Conservation (phyloP, 2,329 filamentous ascomycete genomes). For the Pseudogymnoascus sp. region DNA sequence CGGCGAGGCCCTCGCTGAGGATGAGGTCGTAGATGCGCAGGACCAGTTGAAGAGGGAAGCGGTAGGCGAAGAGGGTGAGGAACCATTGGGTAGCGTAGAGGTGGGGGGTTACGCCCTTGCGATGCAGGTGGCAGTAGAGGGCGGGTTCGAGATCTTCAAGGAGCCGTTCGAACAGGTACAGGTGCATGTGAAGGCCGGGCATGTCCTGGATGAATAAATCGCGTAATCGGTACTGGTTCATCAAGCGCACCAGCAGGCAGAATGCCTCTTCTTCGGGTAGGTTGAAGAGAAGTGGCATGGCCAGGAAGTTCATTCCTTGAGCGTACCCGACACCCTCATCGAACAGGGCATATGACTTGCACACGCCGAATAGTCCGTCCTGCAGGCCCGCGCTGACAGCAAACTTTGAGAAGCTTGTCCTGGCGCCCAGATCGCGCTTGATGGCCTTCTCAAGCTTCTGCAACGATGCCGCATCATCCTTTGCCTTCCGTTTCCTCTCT, state of each 20-base stretch:
- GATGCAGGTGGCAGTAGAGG: conserved; percentile 85
- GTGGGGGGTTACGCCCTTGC: conserved; percentile 78
- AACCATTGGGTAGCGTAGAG: conserved; percentile 99
- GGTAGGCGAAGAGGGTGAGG: conserved; percentile 94
- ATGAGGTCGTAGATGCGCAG: conserved; percentile 95
- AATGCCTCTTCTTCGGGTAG: conserved; percentile 98
- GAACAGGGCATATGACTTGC: conserved; percentile 93
- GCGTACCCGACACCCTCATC: conserved; percentile 94
- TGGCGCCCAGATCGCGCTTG: conserved; percentile 77
- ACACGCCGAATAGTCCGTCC: conserved; percentile 88
- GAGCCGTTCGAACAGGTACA: conserved; percentile 91
- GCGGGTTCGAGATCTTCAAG: conserved; percentile 91
- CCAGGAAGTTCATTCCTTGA: conserved; percentile 97
- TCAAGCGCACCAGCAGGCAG: conserved; percentile 80
- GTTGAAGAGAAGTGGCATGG: conserved; percentile 94
- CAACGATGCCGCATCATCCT: conserved; percentile 65
- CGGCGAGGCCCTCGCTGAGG: conserved; percentile 82
- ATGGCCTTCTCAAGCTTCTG: conserved; percentile 87
- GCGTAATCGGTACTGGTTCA: conserved; percentile 92
- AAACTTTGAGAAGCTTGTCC: conserved; percentile 96
- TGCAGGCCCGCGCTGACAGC: conserved; percentile 84
- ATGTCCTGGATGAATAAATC: conserved; percentile 94
- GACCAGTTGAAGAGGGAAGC: conserved; percentile 91
- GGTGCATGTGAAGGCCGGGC: conserved; percentile 84
- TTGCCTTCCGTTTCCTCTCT: conserved; percentile 68